Conservation (phyloP, 495 filamentous ascomycete genomes). For the Aspergillus hancockii region DNA sequence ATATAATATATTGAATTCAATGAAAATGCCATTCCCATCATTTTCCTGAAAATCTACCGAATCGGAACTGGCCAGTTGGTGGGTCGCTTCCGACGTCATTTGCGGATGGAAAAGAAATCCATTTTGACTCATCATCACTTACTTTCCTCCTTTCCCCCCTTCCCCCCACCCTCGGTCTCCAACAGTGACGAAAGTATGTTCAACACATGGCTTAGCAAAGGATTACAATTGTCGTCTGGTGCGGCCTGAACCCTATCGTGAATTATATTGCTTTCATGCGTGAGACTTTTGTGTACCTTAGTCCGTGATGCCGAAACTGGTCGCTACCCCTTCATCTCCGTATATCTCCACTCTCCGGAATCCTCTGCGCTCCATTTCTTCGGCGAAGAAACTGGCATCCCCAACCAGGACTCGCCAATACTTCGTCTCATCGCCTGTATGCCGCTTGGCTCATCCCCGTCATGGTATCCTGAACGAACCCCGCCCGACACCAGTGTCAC, state of each 20-base stretch:
- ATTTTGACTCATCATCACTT: neutral
- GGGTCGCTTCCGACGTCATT: neutral
- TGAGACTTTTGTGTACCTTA: neutral
- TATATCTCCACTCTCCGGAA: conserved; percentile 3
- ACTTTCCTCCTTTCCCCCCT: neutral
- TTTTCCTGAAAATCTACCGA: no score
- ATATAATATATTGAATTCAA: conserved; percentile 1
- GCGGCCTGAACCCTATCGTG: conserved; percentile 3
- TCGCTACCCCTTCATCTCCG: conserved; percentile 17
- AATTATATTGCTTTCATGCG: neutral
- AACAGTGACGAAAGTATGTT: neutral
- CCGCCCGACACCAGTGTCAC: conserved; percentile 27
- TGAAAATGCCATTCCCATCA: no score
- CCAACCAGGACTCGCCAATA: conserved; percentile 15
- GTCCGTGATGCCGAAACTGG: conserved; percentile 41
- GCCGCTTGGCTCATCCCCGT: conserved; percentile 32
- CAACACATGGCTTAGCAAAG: conserved; percentile 1
- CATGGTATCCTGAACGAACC: conserved; percentile 34
- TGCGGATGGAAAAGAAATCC: neutral
- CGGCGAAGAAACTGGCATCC: neutral
- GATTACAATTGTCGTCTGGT: neutral
- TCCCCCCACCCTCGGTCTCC: neutral
- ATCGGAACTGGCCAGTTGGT: neutral
- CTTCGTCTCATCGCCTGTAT: conserved; percentile 31
- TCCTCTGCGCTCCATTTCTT: conserved; percentile 3